Evolutionary conservation across 345 rosid genomes (phyloP).

Genomic region (Erucastrum elatum): DNA sequence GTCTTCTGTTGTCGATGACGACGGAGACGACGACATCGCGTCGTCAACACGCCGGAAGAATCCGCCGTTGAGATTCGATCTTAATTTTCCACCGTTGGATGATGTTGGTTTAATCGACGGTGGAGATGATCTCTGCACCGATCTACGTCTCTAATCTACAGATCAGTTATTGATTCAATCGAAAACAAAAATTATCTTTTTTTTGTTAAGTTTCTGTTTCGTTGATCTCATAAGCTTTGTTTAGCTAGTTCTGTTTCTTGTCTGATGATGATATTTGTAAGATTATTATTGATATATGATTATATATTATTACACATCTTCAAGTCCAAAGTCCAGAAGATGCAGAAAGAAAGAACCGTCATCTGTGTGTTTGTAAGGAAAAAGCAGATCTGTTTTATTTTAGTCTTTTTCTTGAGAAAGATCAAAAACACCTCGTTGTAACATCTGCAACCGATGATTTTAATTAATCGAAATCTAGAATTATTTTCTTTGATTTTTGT

Average conservation of each 20-base stretch:
- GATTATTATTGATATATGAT: slow-evolving; percentile 24
- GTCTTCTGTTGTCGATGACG: slow-evolving; percentile 68
- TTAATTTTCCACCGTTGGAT: slow-evolving; percentile 73
- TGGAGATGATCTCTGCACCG: slow-evolving; percentile 67
- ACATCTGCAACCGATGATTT: slow-evolving; percentile 23
- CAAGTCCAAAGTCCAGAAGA: slow-evolving; percentile 13
- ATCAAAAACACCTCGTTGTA: slow-evolving; percentile 16
- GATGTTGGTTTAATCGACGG: slow-evolving; percentile 50
- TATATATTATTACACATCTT: not conserved
- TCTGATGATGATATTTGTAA: slow-evolving; percentile 33
- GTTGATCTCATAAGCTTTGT: slow-evolving; percentile 36
- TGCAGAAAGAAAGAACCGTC: slow-evolving; percentile 14
- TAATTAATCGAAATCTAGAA: slow-evolving; percentile 13
- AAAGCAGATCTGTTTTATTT: not conserved
- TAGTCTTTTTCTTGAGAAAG: not conserved
- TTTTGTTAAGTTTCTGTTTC: slow-evolving; percentile 11
- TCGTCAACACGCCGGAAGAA: slow-evolving; percentile 49
- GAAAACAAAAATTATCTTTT: not conserved
- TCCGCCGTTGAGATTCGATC: slow-evolving; percentile 67
- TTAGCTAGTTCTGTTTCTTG: slow-evolving; percentile 28
- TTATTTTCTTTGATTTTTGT: not conserved
- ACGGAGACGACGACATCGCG: slow-evolving; percentile 47
- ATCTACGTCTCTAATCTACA: slow-evolving; percentile 60
- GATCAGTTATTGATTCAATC: slow-evolving; percentile 23
- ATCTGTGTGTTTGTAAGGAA: slow-evolving; percentile 26